phyloP scores from a whole-genome alignment of 1,139 yeast genomes.

The Geotrichum histeridarum region DNA sequence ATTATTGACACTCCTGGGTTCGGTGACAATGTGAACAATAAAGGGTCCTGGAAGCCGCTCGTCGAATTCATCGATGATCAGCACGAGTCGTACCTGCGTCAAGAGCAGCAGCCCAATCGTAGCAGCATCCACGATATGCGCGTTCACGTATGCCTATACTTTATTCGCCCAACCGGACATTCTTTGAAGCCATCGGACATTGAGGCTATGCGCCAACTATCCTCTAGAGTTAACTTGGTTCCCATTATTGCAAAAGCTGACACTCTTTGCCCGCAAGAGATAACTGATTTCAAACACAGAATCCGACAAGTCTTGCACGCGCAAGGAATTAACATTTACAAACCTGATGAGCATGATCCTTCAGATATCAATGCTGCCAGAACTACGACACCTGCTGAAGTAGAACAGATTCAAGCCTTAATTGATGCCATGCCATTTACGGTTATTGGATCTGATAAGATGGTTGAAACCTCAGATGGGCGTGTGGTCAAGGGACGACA shows the following conservation, averaged over 20 bases:
- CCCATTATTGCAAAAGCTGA: constrained; percentile 96
- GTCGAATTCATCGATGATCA: constrained; percentile 94
- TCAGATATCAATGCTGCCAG: constrained; percentile 19
- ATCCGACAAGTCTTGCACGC: constrained; percentile 87
- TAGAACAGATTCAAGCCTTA: constrained; percentile 71
- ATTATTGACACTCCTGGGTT: constrained; percentile 96
- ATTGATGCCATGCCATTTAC: constrained; percentile 94
- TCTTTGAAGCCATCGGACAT: constrained; percentile 90
- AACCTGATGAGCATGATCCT: constrained; percentile 47
- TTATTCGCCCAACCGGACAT: constrained; percentile 95
- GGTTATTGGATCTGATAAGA: constrained; percentile 84
- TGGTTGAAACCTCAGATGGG: constrained; percentile 72
- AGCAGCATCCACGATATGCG: constrained; percentile 58
- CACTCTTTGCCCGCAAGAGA: constrained; percentile 78
- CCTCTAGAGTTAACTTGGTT: constrained; percentile 84
- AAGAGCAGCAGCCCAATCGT: constrained; percentile 92
- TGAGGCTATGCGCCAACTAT: constrained; percentile 83
- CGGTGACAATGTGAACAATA: constrained; percentile 93
- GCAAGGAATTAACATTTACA: constrained; percentile 83
- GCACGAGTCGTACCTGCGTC: constrained; percentile 90
- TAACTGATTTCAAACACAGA: constrained; percentile 74
- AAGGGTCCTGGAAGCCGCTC: constrained; percentile 89
- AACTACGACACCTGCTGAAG: constrained; percentile 30
- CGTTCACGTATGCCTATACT: constrained; percentile 92
- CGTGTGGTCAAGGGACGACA: constrained; percentile 80